phyloP scores from a whole-genome alignment of 495 filamentous ascomycete genomes.

The Neurospora sp. region DNA sequence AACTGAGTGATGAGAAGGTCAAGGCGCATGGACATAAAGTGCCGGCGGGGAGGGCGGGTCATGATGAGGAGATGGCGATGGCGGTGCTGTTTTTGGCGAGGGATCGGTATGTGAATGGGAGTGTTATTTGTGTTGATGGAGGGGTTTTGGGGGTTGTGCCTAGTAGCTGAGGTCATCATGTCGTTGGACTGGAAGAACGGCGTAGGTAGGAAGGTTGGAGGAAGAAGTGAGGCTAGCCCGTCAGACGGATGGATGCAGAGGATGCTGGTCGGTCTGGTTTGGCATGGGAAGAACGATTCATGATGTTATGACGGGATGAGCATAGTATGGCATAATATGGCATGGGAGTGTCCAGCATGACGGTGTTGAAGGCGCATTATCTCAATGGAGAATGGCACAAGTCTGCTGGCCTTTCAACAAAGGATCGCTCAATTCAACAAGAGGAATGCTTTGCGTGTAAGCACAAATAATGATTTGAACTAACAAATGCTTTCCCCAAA shows the following conservation, averaged over 20 bases:
- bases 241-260: no score
- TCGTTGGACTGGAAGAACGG: not conserved
- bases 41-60: constrained; percentile 42
- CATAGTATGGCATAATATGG: not conserved
- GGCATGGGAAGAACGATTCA: not conserved
- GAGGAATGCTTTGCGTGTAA: no score
- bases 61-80: constrained; percentile 49
- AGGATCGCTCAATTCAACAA: no score
- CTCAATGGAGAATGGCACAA: no score
- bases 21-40: constrained; percentile 39
- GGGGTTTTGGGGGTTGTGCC: constrained; percentile 33
- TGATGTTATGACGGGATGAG: not conserved
- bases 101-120: constrained; percentile 51
- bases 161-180: constrained; percentile 14
- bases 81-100: constrained; percentile 46
- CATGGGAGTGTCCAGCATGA: no score
- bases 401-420: no score
- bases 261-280: no score
- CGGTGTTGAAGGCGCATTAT: no score
- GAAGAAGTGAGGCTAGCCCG: no score
- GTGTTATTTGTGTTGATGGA: constrained; percentile 51
- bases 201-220: not conserved
- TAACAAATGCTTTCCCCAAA: no score
- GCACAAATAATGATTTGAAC: no score
- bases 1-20: constrained; percentile 39